Evolutionary conservation across 1,284 basidiomycete species (phyloP).

Genomic region (Porogramme epimiltina): DNA sequence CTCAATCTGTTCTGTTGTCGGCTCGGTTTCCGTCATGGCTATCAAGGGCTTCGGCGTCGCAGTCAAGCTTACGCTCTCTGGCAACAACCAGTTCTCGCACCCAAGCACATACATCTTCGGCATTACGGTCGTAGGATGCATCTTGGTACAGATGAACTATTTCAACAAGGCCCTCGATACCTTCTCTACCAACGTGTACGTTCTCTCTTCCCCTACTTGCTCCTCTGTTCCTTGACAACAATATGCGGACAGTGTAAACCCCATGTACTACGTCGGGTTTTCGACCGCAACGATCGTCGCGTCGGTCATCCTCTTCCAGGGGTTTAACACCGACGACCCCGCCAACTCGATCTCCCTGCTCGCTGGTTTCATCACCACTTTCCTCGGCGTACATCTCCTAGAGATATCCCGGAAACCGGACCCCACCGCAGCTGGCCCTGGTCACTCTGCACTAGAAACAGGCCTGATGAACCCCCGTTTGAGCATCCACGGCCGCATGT

Average conservation of each 20-base stretch:
- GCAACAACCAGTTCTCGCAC: constrained; percentile 95
- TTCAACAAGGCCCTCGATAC: constrained; percentile 98
- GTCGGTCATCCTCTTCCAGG: constrained; percentile 95
- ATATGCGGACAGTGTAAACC: constrained; percentile 75
- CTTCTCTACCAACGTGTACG: constrained; percentile 97
- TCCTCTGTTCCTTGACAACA: neutral
- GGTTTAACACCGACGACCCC: constrained; percentile 89
- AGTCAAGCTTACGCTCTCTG: constrained; percentile 90
- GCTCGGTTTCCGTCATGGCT: constrained; percentile 89
- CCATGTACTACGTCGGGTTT: constrained; percentile 98
- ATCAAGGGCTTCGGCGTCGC: constrained; percentile 97
- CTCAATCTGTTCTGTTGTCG: constrained; percentile 90
- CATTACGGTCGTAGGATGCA: constrained; percentile 82
- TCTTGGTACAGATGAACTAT: constrained; percentile 97
- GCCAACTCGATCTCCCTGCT: constrained; percentile 85
- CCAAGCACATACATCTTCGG: constrained; percentile 95
- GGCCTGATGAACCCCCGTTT: constrained; percentile 79
- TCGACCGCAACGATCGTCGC: constrained; percentile 95
- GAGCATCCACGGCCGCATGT: constrained; percentile 68
- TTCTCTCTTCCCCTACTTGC: constrained; percentile 17
- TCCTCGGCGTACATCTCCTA: constrained; percentile 90
- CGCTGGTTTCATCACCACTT: constrained; percentile 87
- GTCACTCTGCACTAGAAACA: constrained; percentile 64
- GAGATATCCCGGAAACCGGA: constrained; percentile 80
- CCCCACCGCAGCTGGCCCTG: constrained; percentile 44